A percentile compares a stretch with the other conserved stretches of the same genome.
Evolutionary conservation across 148 eudicot genomes (phyloP).

Genomic region (Persicaria tinctoria): DNA sequence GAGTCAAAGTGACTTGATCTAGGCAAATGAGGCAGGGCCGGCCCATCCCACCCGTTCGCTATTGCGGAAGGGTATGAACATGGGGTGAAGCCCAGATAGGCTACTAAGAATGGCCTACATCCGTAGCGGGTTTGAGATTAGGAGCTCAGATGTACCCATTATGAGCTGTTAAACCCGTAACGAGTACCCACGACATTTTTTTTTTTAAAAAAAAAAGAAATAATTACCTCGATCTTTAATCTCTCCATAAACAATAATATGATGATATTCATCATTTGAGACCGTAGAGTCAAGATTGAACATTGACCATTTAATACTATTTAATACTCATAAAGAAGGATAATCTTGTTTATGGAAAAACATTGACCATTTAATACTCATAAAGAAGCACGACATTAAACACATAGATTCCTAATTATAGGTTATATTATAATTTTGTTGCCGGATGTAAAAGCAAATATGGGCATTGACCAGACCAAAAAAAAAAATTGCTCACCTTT

Average conservation of each 20-base stretch:
- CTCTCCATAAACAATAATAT: constrained; percentile 64
- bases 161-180: too few species aligned
- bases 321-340: constrained; percentile 35
- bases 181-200: too few species aligned
- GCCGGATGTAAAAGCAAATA: not conserved
- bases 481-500: constrained; percentile 33
- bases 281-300: constrained; percentile 54
- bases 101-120: too few species aligned
- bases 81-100: too few species aligned
- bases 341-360: constrained; percentile 34
- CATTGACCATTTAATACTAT: constrained; percentile 9
- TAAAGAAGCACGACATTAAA: not conserved
- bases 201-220: constrained; percentile 1
- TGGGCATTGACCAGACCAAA: not conserved
- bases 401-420: not conserved
- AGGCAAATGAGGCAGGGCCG: too few species aligned
- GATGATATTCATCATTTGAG: constrained; percentile 50
- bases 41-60: too few species aligned
- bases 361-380: not conserved
- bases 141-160: too few species aligned
- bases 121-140: too few species aligned
- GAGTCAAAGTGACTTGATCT: too few species aligned
- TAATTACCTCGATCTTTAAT: constrained; percentile 50
- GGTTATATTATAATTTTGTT: not conserved
- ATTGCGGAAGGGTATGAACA: too few species aligned